Conservation (phyloP, 1,284 basidiomycete genomes). For the Melampsora medusae region DNA sequence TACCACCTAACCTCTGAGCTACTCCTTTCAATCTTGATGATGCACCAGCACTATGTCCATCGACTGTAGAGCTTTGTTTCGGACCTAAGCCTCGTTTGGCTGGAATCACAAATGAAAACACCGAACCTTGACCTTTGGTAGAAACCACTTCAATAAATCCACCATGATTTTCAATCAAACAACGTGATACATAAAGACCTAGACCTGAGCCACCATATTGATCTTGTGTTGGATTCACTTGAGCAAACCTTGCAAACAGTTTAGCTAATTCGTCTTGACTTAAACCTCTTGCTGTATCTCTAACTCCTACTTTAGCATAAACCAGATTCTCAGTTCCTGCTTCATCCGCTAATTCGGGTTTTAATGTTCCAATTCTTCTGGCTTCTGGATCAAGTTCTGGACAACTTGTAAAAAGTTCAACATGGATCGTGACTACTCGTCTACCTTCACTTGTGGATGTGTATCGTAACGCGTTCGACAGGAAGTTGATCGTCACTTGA, state of each 20-base stretch:
- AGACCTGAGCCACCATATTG: constrained; percentile 40
- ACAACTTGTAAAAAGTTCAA: constrained; percentile 30
- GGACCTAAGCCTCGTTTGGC: constrained; percentile 18
- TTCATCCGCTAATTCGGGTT: constrained; percentile 15
- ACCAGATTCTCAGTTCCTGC: constrained; percentile 14
- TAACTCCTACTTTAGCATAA: constrained; percentile 28
- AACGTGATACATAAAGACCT: constrained; percentile 41
- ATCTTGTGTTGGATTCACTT: constrained; percentile 43
- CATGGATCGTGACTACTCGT: constrained; percentile 28
- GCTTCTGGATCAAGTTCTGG: constrained; percentile 26
- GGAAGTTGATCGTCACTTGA: constrained; percentile 41
- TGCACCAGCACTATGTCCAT: constrained; percentile 8
- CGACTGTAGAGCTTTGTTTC: neutral
- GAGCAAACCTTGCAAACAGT: constrained; percentile 39
- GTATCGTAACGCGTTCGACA: constrained; percentile 40
- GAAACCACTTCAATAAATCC: constrained; percentile 42
- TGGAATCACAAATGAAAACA: constrained; percentile 41
- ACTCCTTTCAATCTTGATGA: constrained; percentile 20
- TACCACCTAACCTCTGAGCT: too few relatives aligned
- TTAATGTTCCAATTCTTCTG: constrained; percentile 31
- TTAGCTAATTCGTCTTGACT: constrained; percentile 33
- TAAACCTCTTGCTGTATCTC: constrained; percentile 41
- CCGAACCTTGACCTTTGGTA: constrained; percentile 39
- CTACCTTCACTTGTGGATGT: constrained; percentile 31
- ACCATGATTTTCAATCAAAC: constrained; percentile 43